Evolutionary conservation across 208 protist genomes (phyloP), one percentile per base, ranked within the genome.

Genomic region (Endotrypanum monterogeii): DNA sequence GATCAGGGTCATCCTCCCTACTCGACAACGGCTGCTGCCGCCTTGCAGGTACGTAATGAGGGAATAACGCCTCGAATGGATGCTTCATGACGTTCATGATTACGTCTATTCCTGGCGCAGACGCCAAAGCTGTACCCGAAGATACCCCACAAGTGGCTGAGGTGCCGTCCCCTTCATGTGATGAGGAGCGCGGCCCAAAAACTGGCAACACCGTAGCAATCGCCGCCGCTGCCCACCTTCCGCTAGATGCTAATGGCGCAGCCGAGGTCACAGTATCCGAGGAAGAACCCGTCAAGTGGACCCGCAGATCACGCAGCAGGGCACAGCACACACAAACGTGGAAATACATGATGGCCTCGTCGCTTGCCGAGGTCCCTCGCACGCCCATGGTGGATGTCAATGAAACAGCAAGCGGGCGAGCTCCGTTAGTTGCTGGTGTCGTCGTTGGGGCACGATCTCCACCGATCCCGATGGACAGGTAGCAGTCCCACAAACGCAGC

Each of bases 251-350:
- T 32, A 16, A 1, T 68, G 44, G 3, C 2, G 62, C 62, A 54
- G 44, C 5, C 16, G 28, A 14, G 39, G 62, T 52, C 12, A 41
- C 16, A 54, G 62, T 52, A 37, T 14, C 11, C 5, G 68, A 44
- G 7, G 56, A 28, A 16, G 9, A 35, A 62, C 52, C 46, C 71
- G 76, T 50, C 87, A 82, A 58, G 30, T 30, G 56, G 30, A 32
- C 16, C 4, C 83, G 78, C 70, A 93, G 46, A 0, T 60, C 32
- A 18, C 85, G 50, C 52, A 98, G 61, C 30, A 98, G 67, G 18
- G 92, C 87, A 35, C 87, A 89, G 76, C 96, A 98, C 28, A 97
- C 83, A 62, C 89, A 98, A n/a, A 95, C 87, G 71, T 98, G 94
- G 46, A 97, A 89, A 52, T 82, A 76, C 54, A 82, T 71, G 23